A percentile compares a stretch with the other conserved stretches of the same genome.
Evolutionary conservation across 192 early-diverging fungal genomes (phyloP).

Genomic region (Geranomyces variabilis): DNA sequence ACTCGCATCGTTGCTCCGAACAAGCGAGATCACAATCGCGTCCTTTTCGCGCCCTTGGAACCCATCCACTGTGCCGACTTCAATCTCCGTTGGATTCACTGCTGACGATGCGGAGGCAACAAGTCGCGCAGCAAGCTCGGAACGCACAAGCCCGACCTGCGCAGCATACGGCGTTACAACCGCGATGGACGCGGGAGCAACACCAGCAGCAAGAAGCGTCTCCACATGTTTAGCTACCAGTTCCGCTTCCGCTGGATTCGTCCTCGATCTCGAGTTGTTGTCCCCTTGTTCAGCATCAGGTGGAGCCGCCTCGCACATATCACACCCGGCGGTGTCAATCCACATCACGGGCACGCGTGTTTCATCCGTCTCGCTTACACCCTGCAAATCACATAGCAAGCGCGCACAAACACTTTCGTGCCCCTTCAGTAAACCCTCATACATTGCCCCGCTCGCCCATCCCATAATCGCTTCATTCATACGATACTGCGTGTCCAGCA

Average conservation of each 20-base stretch:
- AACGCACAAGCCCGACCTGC: conserved; percentile 28
- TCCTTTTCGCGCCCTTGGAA: conserved; percentile 94
- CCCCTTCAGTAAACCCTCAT: conserved; percentile 68
- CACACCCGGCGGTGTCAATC: conserved; percentile 68
- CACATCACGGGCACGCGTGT: conserved; percentile 66
- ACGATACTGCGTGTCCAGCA: conserved; percentile 85
- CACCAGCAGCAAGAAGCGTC: conserved; percentile 63
- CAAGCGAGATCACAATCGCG: conserved; percentile 78
- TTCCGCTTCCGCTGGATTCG: conserved; percentile 78
- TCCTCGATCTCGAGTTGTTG: conserved; percentile 37
- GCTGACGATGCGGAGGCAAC: too few relatives aligned
- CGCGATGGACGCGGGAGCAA: conserved; percentile 68
- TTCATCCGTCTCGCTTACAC: conserved; percentile 64
- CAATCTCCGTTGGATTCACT: conserved; percentile 69
- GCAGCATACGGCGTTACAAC: conserved; percentile 82
- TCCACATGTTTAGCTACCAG: conserved; percentile 67
- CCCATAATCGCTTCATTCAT: conserved; percentile 84
- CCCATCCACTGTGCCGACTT: conserved; percentile 86
- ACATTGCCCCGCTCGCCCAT: conserved; percentile 71
- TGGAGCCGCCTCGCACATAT: conserved; percentile 28
- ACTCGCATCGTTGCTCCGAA: conserved; percentile 77
- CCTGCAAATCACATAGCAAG: conserved; percentile 64
- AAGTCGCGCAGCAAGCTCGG: conserved; percentile 4
- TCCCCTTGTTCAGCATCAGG: conserved; percentile 53
- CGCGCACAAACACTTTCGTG: conserved; percentile 66